Evolutionary conservation across 805 yeast genomes (phyloP).

Genomic region (Pichia cephalocereana): DNA sequence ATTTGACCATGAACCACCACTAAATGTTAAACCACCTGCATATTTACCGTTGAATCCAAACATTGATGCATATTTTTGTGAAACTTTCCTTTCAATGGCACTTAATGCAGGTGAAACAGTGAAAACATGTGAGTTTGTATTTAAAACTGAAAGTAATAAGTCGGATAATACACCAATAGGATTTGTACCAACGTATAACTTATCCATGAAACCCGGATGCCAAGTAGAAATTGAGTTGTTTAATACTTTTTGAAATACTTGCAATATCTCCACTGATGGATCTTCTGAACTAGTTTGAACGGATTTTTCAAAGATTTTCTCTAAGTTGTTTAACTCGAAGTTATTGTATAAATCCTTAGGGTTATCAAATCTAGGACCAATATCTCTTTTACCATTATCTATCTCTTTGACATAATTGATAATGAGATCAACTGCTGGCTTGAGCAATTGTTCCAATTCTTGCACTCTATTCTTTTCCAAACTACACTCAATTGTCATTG

Average conservation of each 20-base stretch:
- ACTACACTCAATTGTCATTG: conserved; percentile 12
- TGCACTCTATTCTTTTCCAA: conserved; percentile 43
- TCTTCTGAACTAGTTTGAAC: conserved; percentile 10
- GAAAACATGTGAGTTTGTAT: conserved; percentile 80
- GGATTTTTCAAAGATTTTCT: conserved; percentile 16
- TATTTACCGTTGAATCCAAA: conserved; percentile 47
- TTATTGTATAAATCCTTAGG: conserved; percentile 38
- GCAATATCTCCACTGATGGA: conserved; percentile 33
- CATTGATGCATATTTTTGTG: conserved; percentile 55
- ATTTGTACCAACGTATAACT: conserved; percentile 76
- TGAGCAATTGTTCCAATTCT: conserved; percentile 49
- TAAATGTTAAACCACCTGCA: conserved; percentile 77
- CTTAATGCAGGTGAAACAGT: conserved; percentile 79
- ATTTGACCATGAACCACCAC: conserved; percentile 86
- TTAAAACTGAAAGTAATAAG: conserved; percentile 53
- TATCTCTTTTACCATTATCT: conserved; percentile 32
- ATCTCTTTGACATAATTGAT: conserved; percentile 42
- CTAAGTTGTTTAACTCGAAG: conserved; percentile 27
- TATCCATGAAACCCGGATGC: conserved; percentile 82
- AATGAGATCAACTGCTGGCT: conserved; percentile 42
- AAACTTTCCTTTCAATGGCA: conserved; percentile 61
- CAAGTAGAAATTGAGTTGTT: conserved; percentile 71
- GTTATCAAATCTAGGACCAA: conserved; percentile 41
- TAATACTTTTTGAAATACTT: conserved; percentile 46
- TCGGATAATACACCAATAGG: conserved; percentile 78